phyloP scores from a whole-genome alignment of 208 protist genomes.

The Borovskyia barvae region DNA sequence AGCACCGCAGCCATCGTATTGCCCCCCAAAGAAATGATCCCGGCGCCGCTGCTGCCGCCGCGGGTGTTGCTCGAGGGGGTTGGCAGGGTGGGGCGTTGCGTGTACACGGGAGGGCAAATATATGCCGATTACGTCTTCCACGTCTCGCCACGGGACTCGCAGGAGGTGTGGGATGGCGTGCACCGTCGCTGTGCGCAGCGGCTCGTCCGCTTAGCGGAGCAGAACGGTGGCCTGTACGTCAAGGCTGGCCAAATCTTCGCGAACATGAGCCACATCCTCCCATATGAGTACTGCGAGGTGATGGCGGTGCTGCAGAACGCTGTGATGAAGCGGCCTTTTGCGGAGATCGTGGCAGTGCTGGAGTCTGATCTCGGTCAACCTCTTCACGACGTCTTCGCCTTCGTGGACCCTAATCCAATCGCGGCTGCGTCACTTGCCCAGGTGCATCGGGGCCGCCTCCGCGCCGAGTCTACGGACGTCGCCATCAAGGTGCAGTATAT shows the following conservation, averaged over 20 bases:
- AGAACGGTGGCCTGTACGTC: slow-evolving; percentile 93
- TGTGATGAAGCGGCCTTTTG: slow-evolving; percentile 67
- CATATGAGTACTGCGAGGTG: slow-evolving; percentile 81
- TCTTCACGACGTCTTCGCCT: slow-evolving; percentile 57
- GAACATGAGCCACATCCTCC: slow-evolving; percentile 92
- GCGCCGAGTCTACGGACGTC: slow-evolving; percentile 71
- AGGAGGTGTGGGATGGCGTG: slow-evolving; percentile 72
- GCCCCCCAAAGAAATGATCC: slow-evolving; percentile 72
- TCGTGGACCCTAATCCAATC: slow-evolving; percentile 69
- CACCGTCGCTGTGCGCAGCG: slow-evolving; percentile 75
- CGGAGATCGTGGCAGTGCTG: slow-evolving; percentile 78
- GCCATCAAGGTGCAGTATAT: slow-evolving; percentile 96
- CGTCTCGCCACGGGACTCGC: slow-evolving; percentile 30
- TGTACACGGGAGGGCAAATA: slow-evolving; percentile 53
- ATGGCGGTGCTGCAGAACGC: slow-evolving; percentile 84
- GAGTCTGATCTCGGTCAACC: slow-evolving; percentile 56
- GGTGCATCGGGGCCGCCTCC: slow-evolving; percentile 77
- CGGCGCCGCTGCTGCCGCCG: slow-evolving; percentile 50
- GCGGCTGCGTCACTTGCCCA: slow-evolving; percentile 90
- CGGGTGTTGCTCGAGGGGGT: slow-evolving; percentile 81
- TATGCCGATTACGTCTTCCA: slow-evolving; percentile 73
- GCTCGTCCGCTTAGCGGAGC: slow-evolving; percentile 75
- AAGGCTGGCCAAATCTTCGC: slow-evolving; percentile 95
- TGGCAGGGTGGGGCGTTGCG: slow-evolving; percentile 77
- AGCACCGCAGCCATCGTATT: slow-evolving; percentile 37